Evolutionary conservation across 257 asterid species (phyloP).

Genomic region (Solanum okadae): DNA sequence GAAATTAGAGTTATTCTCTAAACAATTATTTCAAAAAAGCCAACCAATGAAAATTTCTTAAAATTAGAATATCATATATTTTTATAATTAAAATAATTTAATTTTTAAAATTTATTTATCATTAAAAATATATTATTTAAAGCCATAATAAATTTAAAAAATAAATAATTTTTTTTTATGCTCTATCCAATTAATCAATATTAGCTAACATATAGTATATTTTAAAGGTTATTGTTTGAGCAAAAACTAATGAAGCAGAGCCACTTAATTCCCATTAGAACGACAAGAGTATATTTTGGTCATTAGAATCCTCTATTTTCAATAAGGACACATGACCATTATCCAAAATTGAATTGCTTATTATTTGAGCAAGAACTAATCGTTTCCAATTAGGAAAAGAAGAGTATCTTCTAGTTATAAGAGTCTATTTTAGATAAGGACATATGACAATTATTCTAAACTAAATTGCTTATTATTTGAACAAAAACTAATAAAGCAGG

Average conservation of each 20-base stretch:
- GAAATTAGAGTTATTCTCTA: too few relatives aligned
- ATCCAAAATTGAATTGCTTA: neutral
- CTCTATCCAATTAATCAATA: neutral
- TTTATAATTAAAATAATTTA: neutral
- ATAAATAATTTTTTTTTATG: neutral
- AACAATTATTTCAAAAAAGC: too few relatives aligned
- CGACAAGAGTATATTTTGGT: too few relatives aligned
- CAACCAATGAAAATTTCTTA: neutral
- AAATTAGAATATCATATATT: neutral
- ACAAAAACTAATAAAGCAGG: neutral
- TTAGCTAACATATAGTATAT: too few relatives aligned
- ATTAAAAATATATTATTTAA: neutral
- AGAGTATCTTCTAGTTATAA: neutral
- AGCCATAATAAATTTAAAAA: neutral
- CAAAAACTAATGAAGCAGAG: too few relatives aligned
- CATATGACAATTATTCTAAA: neutral
- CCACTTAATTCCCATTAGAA: too few relatives aligned
- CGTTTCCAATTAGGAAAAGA: too few relatives aligned
- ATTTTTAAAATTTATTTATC: neutral
- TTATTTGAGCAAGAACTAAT: neutral
- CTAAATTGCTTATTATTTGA: neutral
- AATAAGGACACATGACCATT: neutral
- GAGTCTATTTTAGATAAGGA: neutral
- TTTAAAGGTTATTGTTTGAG: neutral
- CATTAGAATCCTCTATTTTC: neutral